Evolutionary conservation across 2,329 filamentous ascomycete genomes (phyloP), one percentile per base, ranked within the genome.

Genomic region (Periconia sp.): DNA sequence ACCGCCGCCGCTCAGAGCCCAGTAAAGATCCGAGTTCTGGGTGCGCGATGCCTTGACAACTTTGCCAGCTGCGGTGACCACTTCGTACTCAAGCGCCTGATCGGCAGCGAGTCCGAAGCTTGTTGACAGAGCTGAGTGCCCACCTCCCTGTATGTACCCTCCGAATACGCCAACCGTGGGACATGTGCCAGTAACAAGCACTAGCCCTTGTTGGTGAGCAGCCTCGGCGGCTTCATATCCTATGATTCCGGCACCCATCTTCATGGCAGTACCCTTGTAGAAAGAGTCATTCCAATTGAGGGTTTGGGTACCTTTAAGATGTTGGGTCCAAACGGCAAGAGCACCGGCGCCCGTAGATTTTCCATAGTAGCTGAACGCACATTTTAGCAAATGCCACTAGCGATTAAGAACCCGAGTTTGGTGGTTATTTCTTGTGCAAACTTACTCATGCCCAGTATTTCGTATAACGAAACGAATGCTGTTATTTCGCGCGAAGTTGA

Each of bases 71-170:
- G 54, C 47, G 6, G 53, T 56, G 2, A 61, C 52, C 4, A 61
- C 57, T 35, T 61, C 53, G 25, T 24, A 51, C 16, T 57, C 50
- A 1, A 60, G 48, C 12, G 41, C 36, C 18, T 59, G 42, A 30
- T 61, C 52, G 9, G 50, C 52, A 4, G 18, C 47, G 23, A 59
- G 26, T 5, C 57, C 57, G 26, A 37, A 46, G 1, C 16, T 22
- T 9, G 31, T 26, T 5, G n/a, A 13, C 30, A 82, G 53, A 8
- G 76, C 75, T 13, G 71, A 74, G 61, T 81, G 76, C 0, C 79
- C 79, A 22, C 77, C 79, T 3, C 75, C 77, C 8, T 51, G 52
- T 15, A 55, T 48, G 52, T 55, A 69, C 8, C 65, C 45, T 15
- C 47, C 47, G 11, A 23, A 71, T 59, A 76, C 63, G n/a, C 78